Base-by-base conservation (phyloP, 2,329 filamentous ascomycete genomes). In the Alternaria brassicae region DNA sequence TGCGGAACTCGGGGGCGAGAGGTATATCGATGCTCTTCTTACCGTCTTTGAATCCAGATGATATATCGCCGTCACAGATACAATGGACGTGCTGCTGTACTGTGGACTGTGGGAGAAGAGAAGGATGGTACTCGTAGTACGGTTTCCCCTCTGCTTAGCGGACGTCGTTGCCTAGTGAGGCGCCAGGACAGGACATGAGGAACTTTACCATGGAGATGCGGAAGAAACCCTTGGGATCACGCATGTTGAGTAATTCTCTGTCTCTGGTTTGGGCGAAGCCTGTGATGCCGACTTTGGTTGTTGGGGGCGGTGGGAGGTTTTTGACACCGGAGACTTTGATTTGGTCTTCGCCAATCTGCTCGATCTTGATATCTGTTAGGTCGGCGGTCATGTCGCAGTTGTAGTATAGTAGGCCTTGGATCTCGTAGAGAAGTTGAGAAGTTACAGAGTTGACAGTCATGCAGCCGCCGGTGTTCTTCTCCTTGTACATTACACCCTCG, bases 281-380 rank as follows among this genome's bases (percentile, higher is more conserved):
- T 3, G 81, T 80, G 23, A 83, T 68, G 39, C 78, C 80, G 23
- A 81, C 74, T 68, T 85, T 85, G 10, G 82, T 85, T 0, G 82
- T 85, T 7, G 81, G 76, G 13, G 70, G 69, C 3, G 83, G 82
- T 3, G 81, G 74, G 4, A 75, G 65, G 4, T 76, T 79, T 78
- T 80, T 44, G 71, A 77, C 28, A 83, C 61, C 15, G 75, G 64
- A 58, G 8, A 65, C 64, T 6, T 59, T 62, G 10, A 72, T 84
- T 9, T 81, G 76, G 61, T 86, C 81, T 37, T 76, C 72, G 1
- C 78, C 80, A 3, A 83, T 58, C 49, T 87, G 81, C 44, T 66
- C 60, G 53, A 62, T 68, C 7, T 63, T 60, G 52, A 67, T 62
- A 30, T 48, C 15, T 1, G 50, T 57, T 10, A 63, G 83, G 49